These are phyloP conservation scores for Curvularia eragrostidis DNA, from an alignment of 2,329 filamentous ascomycete species.

Conservation along the genomic window DNA sequence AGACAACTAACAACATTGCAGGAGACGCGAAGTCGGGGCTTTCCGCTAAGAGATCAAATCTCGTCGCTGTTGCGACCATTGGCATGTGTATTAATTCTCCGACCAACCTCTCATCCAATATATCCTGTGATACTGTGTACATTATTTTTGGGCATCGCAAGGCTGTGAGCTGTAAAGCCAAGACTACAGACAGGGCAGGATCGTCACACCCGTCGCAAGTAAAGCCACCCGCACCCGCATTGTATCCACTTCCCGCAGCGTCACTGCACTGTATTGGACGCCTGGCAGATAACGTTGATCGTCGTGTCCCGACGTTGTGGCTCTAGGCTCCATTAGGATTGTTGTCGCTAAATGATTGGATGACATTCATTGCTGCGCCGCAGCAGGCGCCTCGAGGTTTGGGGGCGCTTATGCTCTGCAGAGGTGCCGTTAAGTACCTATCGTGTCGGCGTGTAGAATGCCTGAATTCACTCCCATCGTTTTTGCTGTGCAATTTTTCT, in stretches of 20 bases:
- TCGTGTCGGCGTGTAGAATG: slow-evolving; percentile 9
- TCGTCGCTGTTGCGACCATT: not conserved
- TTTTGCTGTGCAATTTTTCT: not conserved
- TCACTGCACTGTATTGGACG: slow-evolving; percentile 4
- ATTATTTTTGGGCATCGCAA: not conserved
- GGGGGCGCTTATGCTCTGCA: slow-evolving; percentile 13
- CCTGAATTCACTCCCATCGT: not conserved
- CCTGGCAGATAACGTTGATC: not conserved
- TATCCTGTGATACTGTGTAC: not conserved
- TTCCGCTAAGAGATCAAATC: slow-evolving; percentile 22
- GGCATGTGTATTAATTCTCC: not conserved
- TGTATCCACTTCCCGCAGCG: slow-evolving; percentile 8
- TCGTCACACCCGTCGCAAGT: slow-evolving; percentile 4
- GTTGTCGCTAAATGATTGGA: slow-evolving; percentile 17
- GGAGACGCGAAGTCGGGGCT: slow-evolving; percentile 44
- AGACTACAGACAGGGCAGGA: slow-evolving; percentile 1
- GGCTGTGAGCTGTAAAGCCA: not conserved
- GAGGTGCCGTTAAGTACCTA: slow-evolving; percentile 13
- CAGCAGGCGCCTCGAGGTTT: slow-evolving; percentile 15
- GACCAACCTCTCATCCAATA: not conserved
- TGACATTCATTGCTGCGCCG: slow-evolving; percentile 1
- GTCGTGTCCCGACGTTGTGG: slow-evolving; percentile 1
- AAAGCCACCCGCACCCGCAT: slow-evolving; percentile 10
- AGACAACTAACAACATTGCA: slow-evolving; percentile 24
- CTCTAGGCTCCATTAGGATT: slow-evolving; percentile 5